Conservation (phyloP, 208 protist species). For the Porcisia hertigi region DNA sequence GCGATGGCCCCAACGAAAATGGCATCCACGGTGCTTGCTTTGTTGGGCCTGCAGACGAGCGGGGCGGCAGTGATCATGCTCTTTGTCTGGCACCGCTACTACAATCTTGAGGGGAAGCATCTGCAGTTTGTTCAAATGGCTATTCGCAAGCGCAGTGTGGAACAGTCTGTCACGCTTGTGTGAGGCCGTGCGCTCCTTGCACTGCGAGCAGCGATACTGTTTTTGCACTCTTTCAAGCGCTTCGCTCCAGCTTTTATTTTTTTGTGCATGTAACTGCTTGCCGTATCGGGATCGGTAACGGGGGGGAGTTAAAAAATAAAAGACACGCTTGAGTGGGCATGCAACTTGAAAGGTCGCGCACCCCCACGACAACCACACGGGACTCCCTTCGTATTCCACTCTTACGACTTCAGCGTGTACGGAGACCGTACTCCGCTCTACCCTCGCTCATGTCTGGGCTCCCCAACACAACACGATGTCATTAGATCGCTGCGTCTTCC, state of each 20-base stretch:
- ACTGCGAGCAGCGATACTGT: too few relatives aligned
- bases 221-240: background rate
- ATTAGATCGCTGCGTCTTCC: background rate
- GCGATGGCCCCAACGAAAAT: background rate
- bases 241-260: background rate
- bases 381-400: too few relatives aligned
- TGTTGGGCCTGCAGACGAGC: constrained; percentile 32
- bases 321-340: too few relatives aligned
- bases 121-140: constrained; percentile 73
- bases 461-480: too few relatives aligned
- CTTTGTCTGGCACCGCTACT: constrained; percentile 45
- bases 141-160: constrained; percentile 46
- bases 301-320: too few relatives aligned
- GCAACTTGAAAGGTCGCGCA: too few relatives aligned
- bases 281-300: too few relatives aligned
- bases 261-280: too few relatives aligned
- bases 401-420: too few relatives aligned
- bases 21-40: constrained; percentile 24
- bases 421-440: too few relatives aligned
- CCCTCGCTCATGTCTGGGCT: background rate
- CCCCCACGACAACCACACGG: too few relatives aligned
- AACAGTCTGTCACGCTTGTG: constrained; percentile 24
- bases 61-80: constrained; percentile 26
- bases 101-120: constrained; percentile 72
- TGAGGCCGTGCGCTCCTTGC: background rate